Evolutionary conservation across 2,329 filamentous ascomycete species (phyloP).

Genomic region (Cercospora sp.): DNA sequence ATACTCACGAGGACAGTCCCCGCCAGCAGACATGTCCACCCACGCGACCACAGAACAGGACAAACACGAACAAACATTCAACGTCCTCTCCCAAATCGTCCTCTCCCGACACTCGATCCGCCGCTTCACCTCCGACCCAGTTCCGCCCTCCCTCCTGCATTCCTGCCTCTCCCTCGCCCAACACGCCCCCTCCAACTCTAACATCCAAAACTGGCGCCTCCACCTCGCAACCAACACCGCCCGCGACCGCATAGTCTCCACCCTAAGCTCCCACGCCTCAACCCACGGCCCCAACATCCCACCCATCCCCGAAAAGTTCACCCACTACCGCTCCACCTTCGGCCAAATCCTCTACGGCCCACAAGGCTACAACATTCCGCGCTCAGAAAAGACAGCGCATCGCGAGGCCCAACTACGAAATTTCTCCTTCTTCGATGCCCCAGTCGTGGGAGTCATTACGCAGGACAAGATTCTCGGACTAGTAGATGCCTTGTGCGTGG

Average conservation of each 20-base stretch:
- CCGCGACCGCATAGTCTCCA: constrained; percentile 22
- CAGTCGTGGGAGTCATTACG: constrained; percentile 24
- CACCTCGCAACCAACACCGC: constrained; percentile 25
- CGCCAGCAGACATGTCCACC: background rate
- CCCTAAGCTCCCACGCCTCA: constrained; percentile 18
- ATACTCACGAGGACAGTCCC: background rate
- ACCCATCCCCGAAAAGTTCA: constrained; percentile 25
- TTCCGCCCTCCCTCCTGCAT: constrained; percentile 16
- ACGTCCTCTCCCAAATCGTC: constrained; percentile 7
- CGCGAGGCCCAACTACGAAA: constrained; percentile 26
- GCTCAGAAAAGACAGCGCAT: constrained; percentile 17
- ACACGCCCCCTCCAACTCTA: constrained; percentile 28
- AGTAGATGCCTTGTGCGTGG: constrained; percentile 31
- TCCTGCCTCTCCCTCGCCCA: constrained; percentile 22
- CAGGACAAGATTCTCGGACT: constrained; percentile 25
- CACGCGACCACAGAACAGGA: background rate
- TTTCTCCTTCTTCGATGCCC: constrained; percentile 32
- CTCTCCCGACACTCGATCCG: constrained; percentile 21
- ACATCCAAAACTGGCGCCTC: constrained; percentile 28
- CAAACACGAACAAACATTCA: background rate
- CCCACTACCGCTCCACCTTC: constrained; percentile 29
- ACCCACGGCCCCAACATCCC: constrained; percentile 20
- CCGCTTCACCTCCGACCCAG: constrained; percentile 19
- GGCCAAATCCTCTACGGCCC: constrained; percentile 31
- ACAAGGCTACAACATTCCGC: constrained; percentile 27